Evolutionary conservation across 805 yeast species (phyloP), one percentile per base, ranked within the genome.

Genomic region (Cyberlindnera xishuangbannaensis): DNA sequence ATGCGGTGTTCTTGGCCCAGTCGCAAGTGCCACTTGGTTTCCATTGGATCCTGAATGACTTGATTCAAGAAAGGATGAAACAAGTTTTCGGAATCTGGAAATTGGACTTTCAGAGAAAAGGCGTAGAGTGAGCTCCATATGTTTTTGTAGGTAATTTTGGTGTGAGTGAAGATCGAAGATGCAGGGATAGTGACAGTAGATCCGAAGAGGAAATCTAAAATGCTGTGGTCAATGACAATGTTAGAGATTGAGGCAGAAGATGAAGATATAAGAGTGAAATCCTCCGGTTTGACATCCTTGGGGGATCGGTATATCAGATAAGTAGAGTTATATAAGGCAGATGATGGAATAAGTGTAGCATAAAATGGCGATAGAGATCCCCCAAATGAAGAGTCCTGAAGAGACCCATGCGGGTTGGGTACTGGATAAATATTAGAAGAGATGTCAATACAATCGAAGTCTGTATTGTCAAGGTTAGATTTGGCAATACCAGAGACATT

Each of bases 1-100:
- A 65, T 54, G 39, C 49, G 62, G 37, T 64, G 64, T 56, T 15
- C 53, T 4, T 61, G 53, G 6, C 61, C 53, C 1, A 78, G 39
- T 35, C 78, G 68, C 7, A 81, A 57, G 47, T 78, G 83, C 87
- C 90, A 88, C 58, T 85, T 86, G 0, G 85, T 69, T 53, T 88
- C 96, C 45, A 62, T 69, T 1, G 83, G 83, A 22, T 75, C 77
- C 9, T 64, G 60, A 4, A 74, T 62, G 60, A 71, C 71, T 55
- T 87, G 95, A 36, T 86, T 67, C 4, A 83, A 55, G 23, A 86
- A 64, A 1, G 95, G 83, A 15, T 72, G 56, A 47, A 79, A 82
- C 7, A 23, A 10, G 3, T 27, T 8, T 14, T 37, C 23, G 6
- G 26, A 9, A 2, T 37, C 14, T 9, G 45, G 30, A 3, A 25